Evolutionary conservation across 768 basidiomycete species (phyloP), one percentile per base, ranked within the genome.

Genomic region (Termitomyces titanicus): DNA sequence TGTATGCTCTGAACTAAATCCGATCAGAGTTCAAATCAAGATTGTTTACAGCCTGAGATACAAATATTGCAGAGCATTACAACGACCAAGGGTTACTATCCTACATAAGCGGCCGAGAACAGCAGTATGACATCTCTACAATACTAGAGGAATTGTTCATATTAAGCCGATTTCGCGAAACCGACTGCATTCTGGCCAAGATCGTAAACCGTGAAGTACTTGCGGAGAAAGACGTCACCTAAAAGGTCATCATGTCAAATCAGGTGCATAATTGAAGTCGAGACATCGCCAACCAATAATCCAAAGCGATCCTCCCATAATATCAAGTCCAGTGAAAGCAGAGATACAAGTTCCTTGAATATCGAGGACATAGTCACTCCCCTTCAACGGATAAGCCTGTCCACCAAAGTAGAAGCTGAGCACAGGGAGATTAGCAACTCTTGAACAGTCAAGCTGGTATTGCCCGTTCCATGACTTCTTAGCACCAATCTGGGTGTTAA

Each of bases 401-500:
- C 91, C 92, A 57, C 78, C 80, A 61, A 99, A 94, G 72, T 75
- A 80, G 79, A 99, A 88, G 10, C 88, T 73, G 51, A 99, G 78
- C 2, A 90, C 86, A 10, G 97, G 97, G 37, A 99, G 83, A 25
- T 66, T 68, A n/a, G 91, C 77, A 58, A 98, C 87, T 66, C 83
- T 93, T 57, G 83, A 74, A 70, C 97, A 98, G 61, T 94, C 92
- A 58, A 99, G 78, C 24, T 84, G 84, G 67, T 96, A 97, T 72
- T 98, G 96, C 38, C 96, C 97, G 67, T 90, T 97, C 95, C 95
- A 98, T 2, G 87, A 84, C 67, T 88, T 92, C 74, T 82, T 89
- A 13, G 96, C 96, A 56, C 97, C 97, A 51, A 99, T 97, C 70
- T 89, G 86, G 31, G 88, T 77, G 74, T 99, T 98, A 64, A 99